Percentiles rank a stretch among this genome's conserved stretches.
Conservation (phyloP, 1,284 basidiomycete genomes). For the Apiotrichum sp. region DNA sequence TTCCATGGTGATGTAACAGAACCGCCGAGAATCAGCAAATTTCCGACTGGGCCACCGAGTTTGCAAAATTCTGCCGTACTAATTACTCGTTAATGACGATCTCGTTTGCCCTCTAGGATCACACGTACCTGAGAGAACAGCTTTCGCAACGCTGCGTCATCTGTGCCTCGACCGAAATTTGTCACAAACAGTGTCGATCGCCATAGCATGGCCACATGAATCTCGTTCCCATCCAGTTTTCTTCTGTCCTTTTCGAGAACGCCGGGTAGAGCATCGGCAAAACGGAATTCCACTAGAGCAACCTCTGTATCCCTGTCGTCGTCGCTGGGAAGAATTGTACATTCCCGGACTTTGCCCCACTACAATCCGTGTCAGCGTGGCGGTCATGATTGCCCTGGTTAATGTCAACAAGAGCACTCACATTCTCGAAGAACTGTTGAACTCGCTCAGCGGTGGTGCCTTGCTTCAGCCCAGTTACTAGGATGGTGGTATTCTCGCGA, state of each 20-base stretch:
- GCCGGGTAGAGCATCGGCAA: constrained; percentile 62
- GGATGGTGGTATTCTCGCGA: constrained; percentile 88
- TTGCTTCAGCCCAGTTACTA: constrained; percentile 66
- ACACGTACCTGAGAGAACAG: constrained; percentile 66
- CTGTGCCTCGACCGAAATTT: constrained; percentile 84
- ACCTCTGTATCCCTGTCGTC: constrained; percentile 19
- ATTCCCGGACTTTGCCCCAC: constrained; percentile 77
- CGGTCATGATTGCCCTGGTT: too few species aligned
- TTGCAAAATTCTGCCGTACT: constrained; percentile 88
- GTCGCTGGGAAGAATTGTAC: constrained; percentile 49
- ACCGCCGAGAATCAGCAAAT: constrained; percentile 80
- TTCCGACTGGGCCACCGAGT: constrained; percentile 98
- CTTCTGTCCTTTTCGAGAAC: constrained; percentile 93
- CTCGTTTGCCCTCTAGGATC: constrained; percentile 5
- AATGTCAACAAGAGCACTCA: constrained; percentile 47
- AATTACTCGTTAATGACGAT: constrained; percentile 1
- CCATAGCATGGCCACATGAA: constrained; percentile 84
- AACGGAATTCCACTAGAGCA: constrained; percentile 46
- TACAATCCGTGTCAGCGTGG: constrained; percentile 39
- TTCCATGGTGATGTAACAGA: constrained; percentile 90
- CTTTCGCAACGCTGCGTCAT: constrained; percentile 68
- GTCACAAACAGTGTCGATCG: constrained; percentile 92
- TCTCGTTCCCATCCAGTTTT: constrained; percentile 62
- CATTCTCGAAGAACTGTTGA: constrained; percentile 73
- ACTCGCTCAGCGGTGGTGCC: constrained; percentile 62